Conservation (phyloP, 495 filamentous ascomycete species). For the Poronia punctata region DNA sequence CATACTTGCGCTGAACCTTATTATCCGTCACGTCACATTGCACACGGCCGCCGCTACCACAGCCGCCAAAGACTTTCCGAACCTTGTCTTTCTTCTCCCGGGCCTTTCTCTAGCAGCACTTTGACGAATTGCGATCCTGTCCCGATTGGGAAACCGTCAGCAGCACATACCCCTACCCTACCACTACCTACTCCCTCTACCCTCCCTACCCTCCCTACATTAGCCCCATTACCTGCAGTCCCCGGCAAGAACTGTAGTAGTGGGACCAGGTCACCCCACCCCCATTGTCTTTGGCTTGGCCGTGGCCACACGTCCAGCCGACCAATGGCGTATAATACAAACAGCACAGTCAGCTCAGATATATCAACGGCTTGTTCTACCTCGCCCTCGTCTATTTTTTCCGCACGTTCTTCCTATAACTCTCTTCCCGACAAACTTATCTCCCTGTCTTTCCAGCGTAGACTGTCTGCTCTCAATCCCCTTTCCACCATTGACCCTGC, state of each 20-base stretch:
- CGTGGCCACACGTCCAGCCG: conserved; percentile 19
- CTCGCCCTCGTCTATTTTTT: conserved; percentile 39
- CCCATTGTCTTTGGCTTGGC: conserved; percentile 2
- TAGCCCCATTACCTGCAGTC: conserved; percentile 5
- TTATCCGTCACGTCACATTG: conserved; percentile 4
- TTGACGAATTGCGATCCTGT: no score
- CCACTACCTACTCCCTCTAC: conserved; percentile 6
- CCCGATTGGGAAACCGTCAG: conserved; percentile 23
- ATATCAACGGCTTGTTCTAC: conserved; percentile 47
- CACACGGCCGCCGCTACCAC: conserved; percentile 14
- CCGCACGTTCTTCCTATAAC: conserved; percentile 44
- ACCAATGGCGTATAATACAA: conserved; percentile 45
- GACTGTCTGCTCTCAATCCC: conserved; percentile 46
- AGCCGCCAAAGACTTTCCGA: conserved; percentile 17
- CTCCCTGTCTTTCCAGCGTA: conserved; percentile 41
- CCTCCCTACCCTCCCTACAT: neutral
- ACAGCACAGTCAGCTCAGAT: conserved; percentile 40
- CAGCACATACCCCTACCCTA: conserved; percentile 13
- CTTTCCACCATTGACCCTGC: conserved; percentile 45
- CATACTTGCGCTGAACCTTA: neutral
- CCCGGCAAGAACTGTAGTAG: conserved; percentile 5
- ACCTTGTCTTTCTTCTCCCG: conserved; percentile 26
- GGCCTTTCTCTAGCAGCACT: conserved; percentile 27
- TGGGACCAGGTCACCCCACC: conserved; percentile 1
- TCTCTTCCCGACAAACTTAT: conserved; percentile 47